Percentiles rank a stretch among this genome's conserved stretches.
phyloP scores from a whole-genome alignment of 805 yeast species.

The Myxozyma melibiosi region DNA sequence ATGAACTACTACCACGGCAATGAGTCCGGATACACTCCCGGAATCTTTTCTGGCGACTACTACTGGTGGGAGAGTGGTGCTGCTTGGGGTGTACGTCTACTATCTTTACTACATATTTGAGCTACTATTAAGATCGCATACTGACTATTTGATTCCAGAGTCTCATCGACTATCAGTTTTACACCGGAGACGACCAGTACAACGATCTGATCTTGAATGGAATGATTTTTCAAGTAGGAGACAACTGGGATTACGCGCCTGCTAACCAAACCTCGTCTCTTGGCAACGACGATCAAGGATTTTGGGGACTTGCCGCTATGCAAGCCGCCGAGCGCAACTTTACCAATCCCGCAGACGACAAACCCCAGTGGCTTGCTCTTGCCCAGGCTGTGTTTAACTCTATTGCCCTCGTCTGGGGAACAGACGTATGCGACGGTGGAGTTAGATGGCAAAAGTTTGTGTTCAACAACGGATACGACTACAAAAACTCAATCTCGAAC shows the following conservation, averaged over 20 bases:
- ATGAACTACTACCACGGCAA: conserved; percentile 70
- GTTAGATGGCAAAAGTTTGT: conserved; percentile 89
- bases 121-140: neutral
- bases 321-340: conserved; percentile 83
- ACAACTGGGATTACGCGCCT: conserved; percentile 70
- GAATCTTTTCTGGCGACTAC: conserved; percentile 84
- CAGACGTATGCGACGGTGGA: conserved; percentile 67
- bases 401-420: conserved; percentile 80
- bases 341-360: conserved; percentile 60
- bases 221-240: conserved; percentile 65
- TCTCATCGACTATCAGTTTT: conserved; percentile 66
- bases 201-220: conserved; percentile 61
- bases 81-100: conserved; percentile 52
- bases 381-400: conserved; percentile 87
- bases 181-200: conserved; percentile 69
- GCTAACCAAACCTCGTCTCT: conserved; percentile 79
- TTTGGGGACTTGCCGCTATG: conserved; percentile 89
- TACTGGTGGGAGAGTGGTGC: conserved; percentile 98
- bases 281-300: conserved; percentile 93
- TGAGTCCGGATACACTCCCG: conserved; percentile 72
- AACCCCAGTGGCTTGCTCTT: conserved; percentile 73
- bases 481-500: conserved; percentile 85
- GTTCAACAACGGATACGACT: conserved; percentile 85
- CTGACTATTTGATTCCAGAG: conserved; percentile 13
- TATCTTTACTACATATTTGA: neutral